Evolutionary conservation across 2,329 filamentous ascomycete genomes (phyloP).

Genomic region (Colletotrichum sp.): DNA sequence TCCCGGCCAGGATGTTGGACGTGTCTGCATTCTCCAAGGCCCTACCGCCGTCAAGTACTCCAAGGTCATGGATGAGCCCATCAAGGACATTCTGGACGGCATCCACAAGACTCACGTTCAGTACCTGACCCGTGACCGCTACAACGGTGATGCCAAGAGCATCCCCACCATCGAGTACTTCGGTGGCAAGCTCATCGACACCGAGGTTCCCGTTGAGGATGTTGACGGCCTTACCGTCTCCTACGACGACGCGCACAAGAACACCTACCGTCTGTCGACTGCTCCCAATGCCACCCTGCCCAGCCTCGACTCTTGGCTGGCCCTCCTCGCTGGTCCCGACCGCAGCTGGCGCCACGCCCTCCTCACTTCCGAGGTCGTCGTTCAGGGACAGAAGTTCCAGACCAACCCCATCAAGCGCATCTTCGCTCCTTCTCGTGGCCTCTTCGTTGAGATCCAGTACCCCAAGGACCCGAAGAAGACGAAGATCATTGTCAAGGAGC

Average conservation of each 20-base stretch:
- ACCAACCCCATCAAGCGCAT: conserved; percentile 95
- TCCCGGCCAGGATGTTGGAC: conserved; percentile 92
- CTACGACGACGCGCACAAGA: conserved; percentile 79
- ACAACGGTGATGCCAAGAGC: conserved; percentile 72
- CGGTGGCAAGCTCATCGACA: conserved; percentile 81
- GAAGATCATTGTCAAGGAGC: conserved; percentile 85
- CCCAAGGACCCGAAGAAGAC: conserved; percentile 86
- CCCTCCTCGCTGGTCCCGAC: conserved; percentile 82
- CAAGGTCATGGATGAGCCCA: conserved; percentile 87
- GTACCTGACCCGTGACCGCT: conserved; percentile 79
- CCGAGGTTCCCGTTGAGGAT: conserved; percentile 71
- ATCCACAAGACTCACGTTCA: conserved; percentile 90
- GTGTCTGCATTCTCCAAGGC: conserved; percentile 95
- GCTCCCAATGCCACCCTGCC: conserved; percentile 78
- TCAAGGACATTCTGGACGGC: conserved; percentile 91
- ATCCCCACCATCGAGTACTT: conserved; percentile 95
- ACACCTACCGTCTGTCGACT: conserved; percentile 82
- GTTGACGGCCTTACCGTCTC: conserved; percentile 86
- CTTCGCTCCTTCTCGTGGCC: conserved; percentile 82
- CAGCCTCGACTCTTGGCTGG: conserved; percentile 81
- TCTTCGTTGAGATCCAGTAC: conserved; percentile 86
- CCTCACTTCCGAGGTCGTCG: conserved; percentile 90
- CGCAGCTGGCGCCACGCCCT: conserved; percentile 96
- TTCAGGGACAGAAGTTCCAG: conserved; percentile 96
- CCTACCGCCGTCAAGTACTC: conserved; percentile 93